Percentiles rank a stretch among this genome's conserved stretches.
phyloP scores from a whole-genome alignment of 306 rosid species.

The Fagus crenata region DNA sequence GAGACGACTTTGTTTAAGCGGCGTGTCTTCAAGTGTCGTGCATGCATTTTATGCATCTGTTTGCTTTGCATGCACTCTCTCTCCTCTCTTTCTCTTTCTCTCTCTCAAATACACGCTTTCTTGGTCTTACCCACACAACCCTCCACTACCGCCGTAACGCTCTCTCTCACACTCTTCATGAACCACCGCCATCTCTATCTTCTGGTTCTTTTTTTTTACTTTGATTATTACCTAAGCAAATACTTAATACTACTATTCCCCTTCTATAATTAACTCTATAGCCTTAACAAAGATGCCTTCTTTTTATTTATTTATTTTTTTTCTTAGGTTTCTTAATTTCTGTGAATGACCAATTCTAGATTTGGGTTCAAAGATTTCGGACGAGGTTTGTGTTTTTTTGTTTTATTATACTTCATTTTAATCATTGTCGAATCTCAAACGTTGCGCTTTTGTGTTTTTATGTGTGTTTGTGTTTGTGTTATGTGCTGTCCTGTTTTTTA shows the following conservation, averaged over 20 bases:
- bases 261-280: conserved; percentile 12
- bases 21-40: conserved; percentile 92
- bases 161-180: conserved; percentile 16
- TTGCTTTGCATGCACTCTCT: conserved; percentile 91
- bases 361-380: conserved; percentile 26
- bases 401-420: conserved; percentile 17
- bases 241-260: not conserved
- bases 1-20: conserved; percentile 51
- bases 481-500: not conserved
- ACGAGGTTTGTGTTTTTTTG: conserved; percentile 9
- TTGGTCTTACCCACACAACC: conserved; percentile 38
- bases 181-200: conserved; percentile 19
- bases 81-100: conserved; percentile 30
- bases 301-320: not conserved
- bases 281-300: not conserved
- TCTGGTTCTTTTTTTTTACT: conserved; percentile 14
- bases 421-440: conserved; percentile 30
- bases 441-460: conserved; percentile 36
- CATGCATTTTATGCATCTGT: conserved; percentile 94
- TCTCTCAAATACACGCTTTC: conserved; percentile 42
- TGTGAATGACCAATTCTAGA: conserved; percentile 23
- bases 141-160: conserved; percentile 37
- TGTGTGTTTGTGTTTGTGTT: not conserved
- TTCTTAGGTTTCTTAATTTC: conserved; percentile 2
- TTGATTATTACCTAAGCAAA: not conserved